Percentiles rank a stretch among this genome's conserved stretches.
These are phyloP conservation scores for Aquilaria sinensis DNA, from an alignment of 345 rosid species.

Conservation along the genomic window DNA sequence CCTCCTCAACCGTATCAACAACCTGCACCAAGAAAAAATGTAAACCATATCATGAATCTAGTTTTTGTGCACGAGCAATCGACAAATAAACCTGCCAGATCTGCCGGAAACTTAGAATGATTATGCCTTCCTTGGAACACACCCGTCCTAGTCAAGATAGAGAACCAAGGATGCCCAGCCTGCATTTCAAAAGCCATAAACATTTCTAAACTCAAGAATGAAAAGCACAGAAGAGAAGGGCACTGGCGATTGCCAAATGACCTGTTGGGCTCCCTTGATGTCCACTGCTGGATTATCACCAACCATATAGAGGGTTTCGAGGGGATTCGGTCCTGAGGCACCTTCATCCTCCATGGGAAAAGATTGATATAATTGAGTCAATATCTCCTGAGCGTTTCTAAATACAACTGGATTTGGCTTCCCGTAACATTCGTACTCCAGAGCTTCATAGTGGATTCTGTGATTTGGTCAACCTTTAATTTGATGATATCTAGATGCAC, in stretches of 20 bases:
- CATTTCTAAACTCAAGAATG: background rate
- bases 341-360: constrained; percentile 4
- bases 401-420: constrained; percentile 45
- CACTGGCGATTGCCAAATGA: background rate
- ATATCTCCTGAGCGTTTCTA: constrained; percentile 31
- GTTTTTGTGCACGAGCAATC: background rate
- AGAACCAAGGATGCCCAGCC: constrained; percentile 49
- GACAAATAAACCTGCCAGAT: constrained; percentile 28
- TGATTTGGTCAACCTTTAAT: constrained; percentile 6
- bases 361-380: constrained; percentile 25
- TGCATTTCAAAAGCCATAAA: constrained; percentile 9
- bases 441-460: constrained; percentile 29
- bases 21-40: constrained; percentile 20
- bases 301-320: constrained; percentile 38
- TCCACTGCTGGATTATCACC: constrained; percentile 46
- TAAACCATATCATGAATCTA: background rate
- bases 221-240: background rate
- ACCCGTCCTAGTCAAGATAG: constrained; percentile 40
- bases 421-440: constrained; percentile 32
- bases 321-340: constrained; percentile 8
- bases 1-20: constrained; percentile 44
- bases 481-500: too few species aligned
- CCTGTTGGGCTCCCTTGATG: constrained; percentile 37
- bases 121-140: constrained; percentile 33
- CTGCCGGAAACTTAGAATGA: constrained; percentile 33